Evolutionary conservation across 2,329 filamentous ascomycete species (phyloP).

Genomic region (Meredithiella fracta): DNA sequence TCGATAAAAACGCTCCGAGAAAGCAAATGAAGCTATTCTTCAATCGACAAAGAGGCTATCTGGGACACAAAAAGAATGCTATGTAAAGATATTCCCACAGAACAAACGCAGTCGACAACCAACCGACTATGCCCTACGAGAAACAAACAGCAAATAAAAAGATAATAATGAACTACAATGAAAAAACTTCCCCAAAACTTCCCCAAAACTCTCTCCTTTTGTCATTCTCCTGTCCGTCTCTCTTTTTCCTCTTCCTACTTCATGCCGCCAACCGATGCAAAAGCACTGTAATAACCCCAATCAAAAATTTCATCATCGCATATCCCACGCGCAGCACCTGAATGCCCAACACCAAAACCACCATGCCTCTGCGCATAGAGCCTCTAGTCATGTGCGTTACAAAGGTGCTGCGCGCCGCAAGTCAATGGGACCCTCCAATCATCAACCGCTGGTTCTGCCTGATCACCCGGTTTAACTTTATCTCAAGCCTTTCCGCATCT

Average conservation of each 20-base stretch:
- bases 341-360: conserved; percentile 15
- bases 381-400: conserved; percentile 12
- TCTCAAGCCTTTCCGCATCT: conserved; percentile 47
- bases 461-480: conserved; percentile 41
- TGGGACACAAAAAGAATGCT: no score
- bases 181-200: neutral
- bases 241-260: neutral
- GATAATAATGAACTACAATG: neutral
- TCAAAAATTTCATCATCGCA: conserved; percentile 15
- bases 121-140: neutral
- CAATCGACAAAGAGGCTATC: no score
- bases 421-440: conserved; percentile 20
- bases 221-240: neutral
- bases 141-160: neutral
- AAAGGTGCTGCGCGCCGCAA: conserved; percentile 14
- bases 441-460: conserved; percentile 42
- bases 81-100: neutral
- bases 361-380: conserved; percentile 13
- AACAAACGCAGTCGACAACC: neutral
- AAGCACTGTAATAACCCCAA: conserved; percentile 13
- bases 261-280: conserved; percentile 10
- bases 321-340: conserved; percentile 16
- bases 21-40: no score
- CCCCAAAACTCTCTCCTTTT: no score
- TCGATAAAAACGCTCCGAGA: no score